Base-by-base conservation (phyloP, 768 basidiomycete genomes). In the Russula brevipes region DNA sequence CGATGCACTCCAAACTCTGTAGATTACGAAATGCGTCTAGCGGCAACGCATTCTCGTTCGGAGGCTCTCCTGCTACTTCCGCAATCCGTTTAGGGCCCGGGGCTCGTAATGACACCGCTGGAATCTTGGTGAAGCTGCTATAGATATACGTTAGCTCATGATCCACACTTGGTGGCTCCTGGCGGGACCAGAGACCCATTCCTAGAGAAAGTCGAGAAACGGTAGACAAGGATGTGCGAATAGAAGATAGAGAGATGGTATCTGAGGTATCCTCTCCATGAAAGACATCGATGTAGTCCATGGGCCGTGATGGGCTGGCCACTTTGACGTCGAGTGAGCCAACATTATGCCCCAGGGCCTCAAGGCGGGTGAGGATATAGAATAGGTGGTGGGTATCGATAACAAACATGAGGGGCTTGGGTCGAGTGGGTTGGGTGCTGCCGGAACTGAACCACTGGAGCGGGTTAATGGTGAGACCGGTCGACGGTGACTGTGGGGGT, bases 111-210 rank as follows among this genome's bases (percentile, higher is more conserved):
- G 79, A 76, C 44, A 96, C 78, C 1, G 92, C 87, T 16, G 94
- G 94, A 0, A 97, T 78, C 75, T 90, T 93, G 49, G 92, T 97
- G 77, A 96, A 92, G 71, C 86, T 83, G 72, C 91, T 92, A 77
- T 86, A 96, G 65, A 95, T 81, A 73, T 86, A 92, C 72, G 85
- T 93, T 73, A 96, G 85, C 69, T 93, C 89, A 2, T 78, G 71
- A 59, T 94, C 88, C 67, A 89, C 74, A 63, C 71, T 81, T 11
- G 81, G 82, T 42, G 81, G 82, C 60, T 85, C 80, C 5, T 81
- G 72, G 63, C 79, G 77, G 49, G 80, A 75, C 89, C 88, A 94
- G 89, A 89, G 91, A 55, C 83, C 79, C 5, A 75, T 78, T 36
- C 88, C 85, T 39, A 95, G 77, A 0, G 91, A 93, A 35, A 92